A percentile compares a stretch with the other conserved stretches of the same genome.
phyloP scores from a whole-genome alignment of 2,329 filamentous ascomycete species.

The Shiraia sp. region DNA sequence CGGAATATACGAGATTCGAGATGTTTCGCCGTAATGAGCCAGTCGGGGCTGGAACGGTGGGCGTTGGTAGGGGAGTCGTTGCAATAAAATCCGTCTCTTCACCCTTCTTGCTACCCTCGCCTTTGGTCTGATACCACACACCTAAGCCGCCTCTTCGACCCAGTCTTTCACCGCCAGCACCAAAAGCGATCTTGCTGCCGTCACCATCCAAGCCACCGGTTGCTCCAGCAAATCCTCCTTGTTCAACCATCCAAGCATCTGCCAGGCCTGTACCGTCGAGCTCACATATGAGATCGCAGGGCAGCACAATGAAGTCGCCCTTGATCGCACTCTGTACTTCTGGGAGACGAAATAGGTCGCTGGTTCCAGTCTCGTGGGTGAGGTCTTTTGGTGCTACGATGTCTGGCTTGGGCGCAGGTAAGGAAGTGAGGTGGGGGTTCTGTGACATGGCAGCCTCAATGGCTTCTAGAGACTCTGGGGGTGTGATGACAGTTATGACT shows the following conservation, averaged over 20 bases:
- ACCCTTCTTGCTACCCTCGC: slow-evolving; percentile 75
- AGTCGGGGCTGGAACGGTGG: slow-evolving; percentile 62
- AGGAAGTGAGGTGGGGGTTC: slow-evolving; percentile 74
- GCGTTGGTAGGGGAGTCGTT: slow-evolving; percentile 67
- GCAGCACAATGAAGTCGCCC: slow-evolving; percentile 85
- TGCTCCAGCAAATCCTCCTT: slow-evolving; percentile 67
- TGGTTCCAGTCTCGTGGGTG: slow-evolving; percentile 84
- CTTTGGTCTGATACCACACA: slow-evolving; percentile 89
- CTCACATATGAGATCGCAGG: slow-evolving; percentile 92
- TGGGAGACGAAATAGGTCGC: slow-evolving; percentile 81
- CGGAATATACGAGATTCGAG: slow-evolving; percentile 80
- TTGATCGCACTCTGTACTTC: slow-evolving; percentile 79
- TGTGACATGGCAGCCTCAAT: slow-evolving; percentile 73
- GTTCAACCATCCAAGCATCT: slow-evolving; percentile 89
- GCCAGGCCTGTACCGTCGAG: slow-evolving; percentile 79
- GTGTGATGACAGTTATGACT: slow-evolving; percentile 62
- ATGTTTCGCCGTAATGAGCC: slow-evolving; percentile 69
- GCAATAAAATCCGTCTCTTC: slow-evolving; percentile 94
- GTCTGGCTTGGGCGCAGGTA: slow-evolving; percentile 73
- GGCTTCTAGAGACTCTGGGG: slow-evolving; percentile 62
- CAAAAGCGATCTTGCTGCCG: slow-evolving; percentile 50
- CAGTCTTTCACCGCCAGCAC: slow-evolving; percentile 58
- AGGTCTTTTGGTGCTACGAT: slow-evolving; percentile 76
- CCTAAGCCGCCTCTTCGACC: slow-evolving; percentile 77
- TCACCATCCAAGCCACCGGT: slow-evolving; percentile 55